These are phyloP conservation scores for Carex pumila DNA, from an alignment of 176 grass and related monocot species.

Conservation along the genomic window DNA sequence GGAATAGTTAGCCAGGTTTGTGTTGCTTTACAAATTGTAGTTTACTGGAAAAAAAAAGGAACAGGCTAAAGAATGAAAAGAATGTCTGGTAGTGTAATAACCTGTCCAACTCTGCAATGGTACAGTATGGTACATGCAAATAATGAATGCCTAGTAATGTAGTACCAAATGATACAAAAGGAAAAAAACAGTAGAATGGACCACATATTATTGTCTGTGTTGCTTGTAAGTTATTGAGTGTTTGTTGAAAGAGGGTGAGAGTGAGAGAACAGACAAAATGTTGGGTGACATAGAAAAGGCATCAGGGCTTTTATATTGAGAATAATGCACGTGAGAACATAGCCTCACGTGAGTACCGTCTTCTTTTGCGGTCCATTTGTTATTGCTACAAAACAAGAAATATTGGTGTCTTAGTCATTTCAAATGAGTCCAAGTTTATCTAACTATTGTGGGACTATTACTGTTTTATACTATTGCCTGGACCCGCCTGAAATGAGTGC, in stretches of 20 bases:
- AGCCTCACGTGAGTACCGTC: slow-evolving; percentile 1
- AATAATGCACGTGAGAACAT: slow-evolving; percentile 19
- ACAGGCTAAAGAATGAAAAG: background rate
- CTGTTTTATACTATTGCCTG: background rate
- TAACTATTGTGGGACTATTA: background rate
- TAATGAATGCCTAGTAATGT: background rate
- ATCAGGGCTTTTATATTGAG: background rate
- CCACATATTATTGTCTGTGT: background rate
- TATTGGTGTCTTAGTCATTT: background rate
- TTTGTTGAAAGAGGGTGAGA: background rate
- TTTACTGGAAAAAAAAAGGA: background rate
- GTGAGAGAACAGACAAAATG: background rate
- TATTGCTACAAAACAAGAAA: background rate
- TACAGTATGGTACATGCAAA: background rate
- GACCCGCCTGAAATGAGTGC: background rate
- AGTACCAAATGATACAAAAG: background rate
- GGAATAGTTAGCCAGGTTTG: slow-evolving; percentile 74
- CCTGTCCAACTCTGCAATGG: background rate
- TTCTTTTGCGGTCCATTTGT: slow-evolving; percentile 1
- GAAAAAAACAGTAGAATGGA: background rate
- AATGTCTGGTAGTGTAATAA: background rate
- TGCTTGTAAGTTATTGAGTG: background rate
- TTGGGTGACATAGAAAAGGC: background rate
- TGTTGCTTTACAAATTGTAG: background rate
- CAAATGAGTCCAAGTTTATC: background rate